Evolutionary conservation across 371 early-diverging fungal species (phyloP).

Genomic region (Mortierella sp.): DNA sequence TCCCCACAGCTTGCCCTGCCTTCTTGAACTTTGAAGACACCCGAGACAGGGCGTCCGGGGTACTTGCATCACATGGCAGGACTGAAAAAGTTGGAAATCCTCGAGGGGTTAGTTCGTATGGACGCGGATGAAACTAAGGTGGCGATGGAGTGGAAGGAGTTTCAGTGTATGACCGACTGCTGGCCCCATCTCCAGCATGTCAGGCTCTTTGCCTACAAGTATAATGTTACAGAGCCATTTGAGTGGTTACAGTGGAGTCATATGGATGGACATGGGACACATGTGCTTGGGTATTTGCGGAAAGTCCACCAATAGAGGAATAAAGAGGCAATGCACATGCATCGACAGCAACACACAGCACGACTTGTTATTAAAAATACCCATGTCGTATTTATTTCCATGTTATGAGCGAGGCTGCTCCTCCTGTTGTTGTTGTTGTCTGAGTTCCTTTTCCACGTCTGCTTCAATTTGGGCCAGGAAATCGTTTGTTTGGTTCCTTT

Average conservation of each 20-base stretch:
- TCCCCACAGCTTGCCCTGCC: background rate
- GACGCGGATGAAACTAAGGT: background rate
- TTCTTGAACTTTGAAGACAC: background rate
- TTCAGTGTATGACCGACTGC: background rate
- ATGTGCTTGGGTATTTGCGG: background rate
- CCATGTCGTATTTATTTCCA: background rate
- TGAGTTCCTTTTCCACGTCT: conserved; percentile 1
- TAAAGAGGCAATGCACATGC: too few relatives aligned
- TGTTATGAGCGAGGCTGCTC: background rate
- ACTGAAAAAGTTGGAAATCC: background rate
- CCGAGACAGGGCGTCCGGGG: background rate
- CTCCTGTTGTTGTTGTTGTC: background rate
- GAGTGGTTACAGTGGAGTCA: background rate
- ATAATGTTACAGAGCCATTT: background rate
- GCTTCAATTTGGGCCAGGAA: conserved; percentile 3
- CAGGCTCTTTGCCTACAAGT: background rate
- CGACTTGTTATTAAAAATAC: too few relatives aligned
- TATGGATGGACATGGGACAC: background rate
- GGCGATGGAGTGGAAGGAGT: background rate
- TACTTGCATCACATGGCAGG: background rate
- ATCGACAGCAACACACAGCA: too few relatives aligned
- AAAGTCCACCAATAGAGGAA: background rate
- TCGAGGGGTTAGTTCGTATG: background rate
- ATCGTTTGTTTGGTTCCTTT: conserved; percentile 3
- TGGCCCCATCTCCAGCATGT: background rate